A percentile compares a stretch with the other conserved stretches of the same genome.
Evolutionary conservation across 305 asterid genomes (phyloP).

Genomic region (Fraxinus nigra): DNA sequence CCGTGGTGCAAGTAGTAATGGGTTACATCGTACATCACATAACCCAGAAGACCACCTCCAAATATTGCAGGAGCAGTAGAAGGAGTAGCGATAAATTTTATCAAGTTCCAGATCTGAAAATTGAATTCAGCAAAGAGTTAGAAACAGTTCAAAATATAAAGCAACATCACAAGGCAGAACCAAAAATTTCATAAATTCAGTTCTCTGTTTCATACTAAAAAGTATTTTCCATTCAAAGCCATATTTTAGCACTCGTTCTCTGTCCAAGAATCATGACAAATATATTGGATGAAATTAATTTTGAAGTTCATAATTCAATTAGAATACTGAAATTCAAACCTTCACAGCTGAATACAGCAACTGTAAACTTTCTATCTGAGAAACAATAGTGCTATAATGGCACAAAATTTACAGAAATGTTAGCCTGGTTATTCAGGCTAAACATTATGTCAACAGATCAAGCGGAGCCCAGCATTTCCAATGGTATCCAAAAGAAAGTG

Average conservation of each 20-base stretch:
- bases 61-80: slow-evolving; percentile 66
- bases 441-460: background rate
- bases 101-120: slow-evolving; percentile 70
- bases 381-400: background rate
- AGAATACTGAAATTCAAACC: background rate
- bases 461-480: background rate
- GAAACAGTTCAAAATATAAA: background rate
- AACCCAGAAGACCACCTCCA: slow-evolving; percentile 79
- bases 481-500: background rate
- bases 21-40: slow-evolving; percentile 86
- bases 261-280: background rate
- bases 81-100: slow-evolving; percentile 53
- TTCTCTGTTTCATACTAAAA: background rate
- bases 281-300: background rate
- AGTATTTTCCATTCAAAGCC: background rate
- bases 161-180: background rate
- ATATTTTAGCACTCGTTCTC: background rate
- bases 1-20: slow-evolving; percentile 92
- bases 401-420: background rate
- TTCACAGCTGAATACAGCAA: background rate
- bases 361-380: background rate
- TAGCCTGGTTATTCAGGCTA: background rate
- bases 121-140: background rate
- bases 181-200: background rate
- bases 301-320: background rate